Evolutionary conservation across 2,329 filamentous ascomycete genomes (phyloP).

Genomic region (Ophiosphaerella narmari): DNA sequence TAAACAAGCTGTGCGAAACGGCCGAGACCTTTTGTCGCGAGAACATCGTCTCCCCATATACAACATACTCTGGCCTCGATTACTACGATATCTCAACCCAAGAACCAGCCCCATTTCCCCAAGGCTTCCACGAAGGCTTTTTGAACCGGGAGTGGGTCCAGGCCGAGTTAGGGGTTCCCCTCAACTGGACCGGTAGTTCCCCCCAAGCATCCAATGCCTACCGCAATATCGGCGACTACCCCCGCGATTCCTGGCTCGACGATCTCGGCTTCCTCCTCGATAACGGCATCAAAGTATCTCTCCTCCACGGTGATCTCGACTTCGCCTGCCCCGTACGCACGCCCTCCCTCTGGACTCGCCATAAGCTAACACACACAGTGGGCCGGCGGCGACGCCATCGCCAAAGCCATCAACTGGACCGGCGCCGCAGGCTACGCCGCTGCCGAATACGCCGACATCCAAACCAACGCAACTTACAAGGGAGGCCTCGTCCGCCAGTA

Average conservation of each 20-base stretch:
- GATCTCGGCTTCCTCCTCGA: constrained; percentile 58
- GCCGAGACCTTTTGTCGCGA: constrained; percentile 54
- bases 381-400: constrained; percentile 47
- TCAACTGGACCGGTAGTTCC: constrained; percentile 19
- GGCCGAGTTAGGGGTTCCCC: constrained; percentile 11
- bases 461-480: constrained; percentile 43
- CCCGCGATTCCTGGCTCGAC: constrained; percentile 49
- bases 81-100: constrained; percentile 26
- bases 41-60: constrained; percentile 23
- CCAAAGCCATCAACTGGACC: constrained; percentile 45
- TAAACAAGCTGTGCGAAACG: constrained; percentile 53
- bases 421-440: constrained; percentile 30
- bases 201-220: constrained; percentile 24
- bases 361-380: constrained; percentile 31
- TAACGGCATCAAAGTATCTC: constrained; percentile 28
- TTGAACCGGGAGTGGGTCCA: constrained; percentile 19
- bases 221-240: constrained; percentile 48
- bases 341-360: too few relatives aligned
- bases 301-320: constrained; percentile 37
- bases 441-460: constrained; percentile 40
- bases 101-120: constrained; percentile 30
- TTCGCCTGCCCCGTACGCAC: constrained; percentile 23
- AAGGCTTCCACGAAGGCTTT: constrained; percentile 14
- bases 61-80: constrained; percentile 16
- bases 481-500: constrained; percentile 51